Percentiles rank a stretch among this genome's conserved stretches.
Conservation (phyloP, 768 basidiomycete genomes). For the Boletus sp. region DNA sequence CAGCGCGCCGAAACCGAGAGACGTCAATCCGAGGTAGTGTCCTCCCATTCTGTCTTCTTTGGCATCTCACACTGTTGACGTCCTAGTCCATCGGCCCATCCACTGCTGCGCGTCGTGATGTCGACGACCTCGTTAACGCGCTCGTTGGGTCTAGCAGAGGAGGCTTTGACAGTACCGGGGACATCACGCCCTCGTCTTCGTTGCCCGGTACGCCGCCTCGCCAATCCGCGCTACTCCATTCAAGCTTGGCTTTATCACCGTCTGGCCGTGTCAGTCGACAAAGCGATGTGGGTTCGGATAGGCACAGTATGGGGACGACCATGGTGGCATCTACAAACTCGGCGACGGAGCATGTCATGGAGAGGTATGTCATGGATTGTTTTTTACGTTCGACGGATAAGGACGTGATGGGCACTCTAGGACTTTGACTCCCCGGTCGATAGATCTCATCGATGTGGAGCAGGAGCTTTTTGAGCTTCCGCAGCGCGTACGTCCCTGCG, state of each 20-base stretch:
- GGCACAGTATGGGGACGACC: conserved; percentile 41
- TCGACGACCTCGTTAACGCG: conserved; percentile 67
- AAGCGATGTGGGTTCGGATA: conserved; percentile 59
- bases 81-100: conserved; percentile 40
- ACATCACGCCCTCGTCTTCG: conserved; percentile 68
- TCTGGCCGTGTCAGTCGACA: conserved; percentile 70
- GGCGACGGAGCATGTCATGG: conserved; percentile 64
- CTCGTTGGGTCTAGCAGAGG: conserved; percentile 47
- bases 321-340: conserved; percentile 49
- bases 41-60: neutral
- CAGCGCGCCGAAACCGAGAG: conserved; percentile 51
- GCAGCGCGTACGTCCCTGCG: conserved; percentile 56
- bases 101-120: conserved; percentile 46
- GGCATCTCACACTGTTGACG: neutral
- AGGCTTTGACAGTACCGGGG: conserved; percentile 52
- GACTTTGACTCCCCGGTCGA: conserved; percentile 57
- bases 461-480: conserved; percentile 90
- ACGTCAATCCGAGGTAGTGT: conserved; percentile 25
- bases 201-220: conserved; percentile 66
- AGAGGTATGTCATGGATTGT: conserved; percentile 48
- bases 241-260: conserved; percentile 35
- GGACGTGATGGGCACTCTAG: conserved; percentile 34
- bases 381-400: neutral
- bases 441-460: conserved; percentile 83
- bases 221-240: conserved; percentile 36